Evolutionary conservation across 1,284 basidiomycete genomes (phyloP), one percentile per base, ranked within the genome.

Genomic region (Heterobasidion irregulare): DNA sequence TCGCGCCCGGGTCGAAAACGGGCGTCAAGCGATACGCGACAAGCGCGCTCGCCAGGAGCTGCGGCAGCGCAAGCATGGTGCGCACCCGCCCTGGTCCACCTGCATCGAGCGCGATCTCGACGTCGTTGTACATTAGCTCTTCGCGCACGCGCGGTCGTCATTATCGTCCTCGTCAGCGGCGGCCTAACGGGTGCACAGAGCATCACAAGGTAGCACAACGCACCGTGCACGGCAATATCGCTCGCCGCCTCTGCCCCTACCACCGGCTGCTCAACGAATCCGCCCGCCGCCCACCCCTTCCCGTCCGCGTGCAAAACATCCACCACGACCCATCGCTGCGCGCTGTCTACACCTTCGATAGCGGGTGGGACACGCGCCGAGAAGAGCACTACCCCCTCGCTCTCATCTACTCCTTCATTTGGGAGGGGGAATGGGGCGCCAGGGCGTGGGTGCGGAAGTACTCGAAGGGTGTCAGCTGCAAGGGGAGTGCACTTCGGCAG

Each of bases 401-500:
- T 84, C 65, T 91, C 87, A 56, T 88, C 84, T 0, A 77, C 66
- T 0, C 88, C 88, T 66, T 85, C 82, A 16, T 77, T 67, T 8
- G 86, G 82, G 0, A 78, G 68, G 4, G 87, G 89, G 61, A 89
- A 90, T 8, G 71, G 66, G 44, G 67, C 67, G 2, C 73, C 78
- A 8, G 72, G 69, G 7, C 72, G 62, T 19, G 84, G 82, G 60
- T 76, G 76, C 1, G 89, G 88, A 2, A 91, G 55, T 5, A 60
- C 56, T 18, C 50, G 57, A 8, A 59, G 49, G 26, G 45, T 16
- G 2, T 38, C 19, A 12, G 54, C 55, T 8, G 45, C 35, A 33
- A 53, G 53, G 7, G 48, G 41, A 41, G 52, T 50, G 35, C 59
- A 60, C 16, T 18, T 34, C 33, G 53, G 46, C 12, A 32, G 35